Base-by-base conservation (phyloP, 139 green algal species). In the Coccomyxa sp. region DNA sequence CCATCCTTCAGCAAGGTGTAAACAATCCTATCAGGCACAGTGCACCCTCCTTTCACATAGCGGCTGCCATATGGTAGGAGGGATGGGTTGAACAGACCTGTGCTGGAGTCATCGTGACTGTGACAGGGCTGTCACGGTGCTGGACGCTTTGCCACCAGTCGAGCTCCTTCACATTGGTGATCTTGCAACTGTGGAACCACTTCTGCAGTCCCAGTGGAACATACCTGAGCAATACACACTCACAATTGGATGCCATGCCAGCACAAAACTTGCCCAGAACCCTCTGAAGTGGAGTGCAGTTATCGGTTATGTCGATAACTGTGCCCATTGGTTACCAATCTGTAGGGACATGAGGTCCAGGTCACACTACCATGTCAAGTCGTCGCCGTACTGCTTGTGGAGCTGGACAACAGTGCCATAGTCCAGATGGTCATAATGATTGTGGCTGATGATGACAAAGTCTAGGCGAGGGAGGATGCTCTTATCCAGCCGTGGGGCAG, bases 361-460 rank as follows among this genome's bases (percentile, higher is more conserved):
- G 27, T 51, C 59, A 14, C 59, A 14, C 27, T 27, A 90, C 88
- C 88, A 91, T 27, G 79, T 82, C 67, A 91, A 68, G 11, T 38
- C 18, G 10, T 86, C 68, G 1, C 86, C 83, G 67, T 86, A 95
- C 13, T 84, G 87, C 45, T 83, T 84, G 80, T 93, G 76, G 66
- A 96, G 84, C 23, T 76, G 67, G 13, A 57, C 27, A 18, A 96
- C 90, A 25, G 84, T 89, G 10, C 25, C 79, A 0, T 45, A 68
- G 83, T 94, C 91, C 58, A 96, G 82, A 79, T 97, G 94, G 83
- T 97, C 93, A 77, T 94, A 95, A 82, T 96, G 91, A 51, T 51
- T 51, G 88, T 97, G 92, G 30, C 79, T 91, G 58, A 97, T 88
- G 12, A 96, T 74, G 12, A 97, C 92, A 60, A 92, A 92, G 84